These are phyloP conservation scores for Populus euphratica DNA, from an alignment of 345 rosid genomes.

Conservation along the genomic window DNA sequence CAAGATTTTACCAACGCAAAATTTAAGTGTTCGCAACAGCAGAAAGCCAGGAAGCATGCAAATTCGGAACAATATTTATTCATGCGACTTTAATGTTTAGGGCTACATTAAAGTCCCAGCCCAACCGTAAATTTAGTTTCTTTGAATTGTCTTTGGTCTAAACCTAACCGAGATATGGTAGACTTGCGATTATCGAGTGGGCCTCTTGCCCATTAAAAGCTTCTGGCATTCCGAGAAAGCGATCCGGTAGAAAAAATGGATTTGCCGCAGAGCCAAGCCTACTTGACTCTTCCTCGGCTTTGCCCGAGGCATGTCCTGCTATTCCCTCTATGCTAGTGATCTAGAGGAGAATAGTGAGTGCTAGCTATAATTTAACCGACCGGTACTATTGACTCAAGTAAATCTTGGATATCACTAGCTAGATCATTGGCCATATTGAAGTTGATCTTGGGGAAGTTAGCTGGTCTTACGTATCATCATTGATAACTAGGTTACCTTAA, in stretches of 20 bases:
- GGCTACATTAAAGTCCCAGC: too few species aligned
- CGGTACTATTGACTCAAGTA: too few species aligned
- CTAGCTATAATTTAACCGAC: not conserved
- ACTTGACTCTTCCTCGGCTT: not conserved
- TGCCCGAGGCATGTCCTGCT: not conserved
- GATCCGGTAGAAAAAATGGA: not conserved
- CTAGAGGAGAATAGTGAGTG: not conserved
- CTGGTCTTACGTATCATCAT: too few species aligned
- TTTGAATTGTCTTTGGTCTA: too few species aligned
- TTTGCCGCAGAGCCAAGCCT: not conserved
- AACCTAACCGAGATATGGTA: not conserved
- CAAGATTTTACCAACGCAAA: not conserved
- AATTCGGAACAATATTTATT: not conserved
- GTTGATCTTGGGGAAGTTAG: too few species aligned
- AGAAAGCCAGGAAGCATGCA: not conserved
- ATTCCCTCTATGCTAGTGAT: not conserved
- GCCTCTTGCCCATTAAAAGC: not conserved
- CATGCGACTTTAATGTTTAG: not conserved
- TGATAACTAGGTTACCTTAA: too few species aligned
- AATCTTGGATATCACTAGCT: too few species aligned
- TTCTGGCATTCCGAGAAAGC: not conserved
- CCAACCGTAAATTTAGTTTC: too few species aligned
- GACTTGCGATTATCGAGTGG: not conserved
- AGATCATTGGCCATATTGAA: too few species aligned
- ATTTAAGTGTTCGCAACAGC: not conserved